A percentile compares a stretch with the other conserved stretches of the same genome.
Evolutionary conservation across 257 asterid genomes (phyloP).

Genomic region (Solanum sejunctum): DNA sequence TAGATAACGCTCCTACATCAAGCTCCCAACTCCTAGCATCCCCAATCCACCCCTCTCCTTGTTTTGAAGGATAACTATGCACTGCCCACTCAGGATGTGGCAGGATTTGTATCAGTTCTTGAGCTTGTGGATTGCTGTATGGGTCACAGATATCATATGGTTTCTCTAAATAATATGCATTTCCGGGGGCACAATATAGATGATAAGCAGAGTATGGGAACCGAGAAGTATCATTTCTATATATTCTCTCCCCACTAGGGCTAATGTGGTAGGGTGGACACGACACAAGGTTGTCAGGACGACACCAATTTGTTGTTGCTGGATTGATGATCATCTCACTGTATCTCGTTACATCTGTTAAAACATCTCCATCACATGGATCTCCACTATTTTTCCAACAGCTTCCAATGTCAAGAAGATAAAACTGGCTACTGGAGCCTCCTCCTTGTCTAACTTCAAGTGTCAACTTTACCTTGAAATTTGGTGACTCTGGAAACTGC

Average conservation of each 20-base stretch:
- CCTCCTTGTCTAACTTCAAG: constrained; percentile 67
- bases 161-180: constrained; percentile 41
- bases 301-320: constrained; percentile 67
- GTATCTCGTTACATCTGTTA: constrained; percentile 74
- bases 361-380: constrained; percentile 60
- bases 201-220: constrained; percentile 80
- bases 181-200: constrained; percentile 85
- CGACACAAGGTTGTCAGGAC: constrained; percentile 47
- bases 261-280: constrained; percentile 78
- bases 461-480: constrained; percentile 65
- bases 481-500: constrained; percentile 67
- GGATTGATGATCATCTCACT: constrained; percentile 90
- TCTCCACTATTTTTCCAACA: constrained; percentile 82
- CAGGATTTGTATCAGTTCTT: constrained; percentile 70
- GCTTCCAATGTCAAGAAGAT: constrained; percentile 71
- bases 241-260: constrained; percentile 38
- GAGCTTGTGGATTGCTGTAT: constrained; percentile 88
- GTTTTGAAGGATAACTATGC: constrained; percentile 59
- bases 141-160: constrained; percentile 84
- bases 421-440: constrained; percentile 72
- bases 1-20: constrained; percentile 56
- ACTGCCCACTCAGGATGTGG: constrained; percentile 89
- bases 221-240: constrained; percentile 49
- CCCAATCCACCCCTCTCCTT: constrained; percentile 83
- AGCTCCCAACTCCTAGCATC: constrained; percentile 79